These are phyloP conservation scores for Ophiostoma novo-ulmi DNA, from an alignment of 2,329 filamentous ascomycete genomes.

Conservation along the genomic window DNA sequence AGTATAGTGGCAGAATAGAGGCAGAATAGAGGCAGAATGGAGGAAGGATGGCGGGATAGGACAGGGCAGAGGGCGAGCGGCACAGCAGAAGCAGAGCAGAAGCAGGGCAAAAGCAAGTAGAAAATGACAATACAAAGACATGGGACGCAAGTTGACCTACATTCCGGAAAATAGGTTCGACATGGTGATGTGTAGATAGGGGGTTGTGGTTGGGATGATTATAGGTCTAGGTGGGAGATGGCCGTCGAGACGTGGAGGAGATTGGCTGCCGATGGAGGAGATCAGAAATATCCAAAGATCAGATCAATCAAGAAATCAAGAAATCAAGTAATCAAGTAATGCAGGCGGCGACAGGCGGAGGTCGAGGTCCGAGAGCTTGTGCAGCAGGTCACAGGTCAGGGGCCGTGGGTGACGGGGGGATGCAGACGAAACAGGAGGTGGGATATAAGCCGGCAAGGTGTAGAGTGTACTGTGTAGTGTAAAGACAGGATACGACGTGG, in stretches of 20 bases:
- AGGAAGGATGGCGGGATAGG: not conserved
- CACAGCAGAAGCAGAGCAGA: not conserved
- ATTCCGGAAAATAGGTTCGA: constrained; percentile 31
- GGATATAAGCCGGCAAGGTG: not conserved
- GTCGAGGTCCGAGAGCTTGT: constrained; percentile 6
- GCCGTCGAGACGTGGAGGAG: not conserved
- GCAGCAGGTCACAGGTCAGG: not conserved
- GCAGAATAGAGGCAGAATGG: not conserved
- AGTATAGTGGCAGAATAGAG: too few relatives aligned
- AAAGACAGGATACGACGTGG: not conserved
- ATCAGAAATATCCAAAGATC: not conserved
- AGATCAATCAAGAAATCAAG: constrained; percentile 12
- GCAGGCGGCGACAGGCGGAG: not conserved
- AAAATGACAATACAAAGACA: not conserved
- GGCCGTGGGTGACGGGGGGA: not conserved
- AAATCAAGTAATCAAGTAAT: not conserved
- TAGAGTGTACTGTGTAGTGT: not conserved
- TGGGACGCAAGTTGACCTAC: constrained; percentile 24
- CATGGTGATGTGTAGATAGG: constrained; percentile 30
- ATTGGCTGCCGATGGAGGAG: not conserved
- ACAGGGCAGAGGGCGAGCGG: not conserved
- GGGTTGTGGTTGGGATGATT: not conserved
- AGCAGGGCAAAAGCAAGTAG: not conserved
- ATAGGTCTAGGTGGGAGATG: not conserved
- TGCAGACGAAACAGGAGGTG: constrained; percentile 20